Percentiles rank a stretch among this genome's conserved stretches.
Conservation (phyloP, 768 basidiomycete genomes). For the Clathrus columnatus region DNA sequence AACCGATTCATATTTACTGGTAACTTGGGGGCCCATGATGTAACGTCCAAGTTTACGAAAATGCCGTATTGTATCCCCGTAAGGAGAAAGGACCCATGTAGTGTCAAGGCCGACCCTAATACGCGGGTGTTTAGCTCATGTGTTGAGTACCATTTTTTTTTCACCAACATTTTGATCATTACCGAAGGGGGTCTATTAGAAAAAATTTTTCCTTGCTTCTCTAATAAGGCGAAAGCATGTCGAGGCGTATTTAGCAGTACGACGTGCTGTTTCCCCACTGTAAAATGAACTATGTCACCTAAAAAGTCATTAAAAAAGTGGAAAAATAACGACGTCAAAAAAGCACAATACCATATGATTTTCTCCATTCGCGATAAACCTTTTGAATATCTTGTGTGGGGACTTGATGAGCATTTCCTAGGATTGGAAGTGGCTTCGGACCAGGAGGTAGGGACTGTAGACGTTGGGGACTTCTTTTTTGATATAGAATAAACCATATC, state of each 20-base stretch:
- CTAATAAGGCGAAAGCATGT: conserved; percentile 19
- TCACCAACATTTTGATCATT: conserved; percentile 6
- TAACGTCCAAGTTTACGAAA: neutral
- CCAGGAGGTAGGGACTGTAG: no score
- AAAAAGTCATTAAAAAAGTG: no score
- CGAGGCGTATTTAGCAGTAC: no score
- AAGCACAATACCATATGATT: conserved; percentile 29
- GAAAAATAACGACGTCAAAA: neutral
- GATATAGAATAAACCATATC: no score
- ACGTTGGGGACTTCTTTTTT: no score
- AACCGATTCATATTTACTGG: neutral
- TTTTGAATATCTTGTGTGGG: conserved; percentile 38
- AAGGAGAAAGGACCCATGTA: neutral
- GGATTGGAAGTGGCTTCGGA: no score
- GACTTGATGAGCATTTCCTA: conserved; percentile 45
- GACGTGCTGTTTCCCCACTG: neutral
- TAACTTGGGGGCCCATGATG: neutral
- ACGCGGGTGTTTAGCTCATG: neutral
- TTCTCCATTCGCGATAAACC: conserved; percentile 36
- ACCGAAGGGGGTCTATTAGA: conserved; percentile 14
- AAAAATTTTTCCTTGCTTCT: conserved; percentile 20
- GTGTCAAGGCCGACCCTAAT: neutral
- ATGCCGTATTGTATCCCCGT: neutral
- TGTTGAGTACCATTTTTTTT: neutral
- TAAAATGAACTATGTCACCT: conserved; percentile 1